Conservation (phyloP, 768 basidiomycete genomes). For the Terana coerulea region DNA sequence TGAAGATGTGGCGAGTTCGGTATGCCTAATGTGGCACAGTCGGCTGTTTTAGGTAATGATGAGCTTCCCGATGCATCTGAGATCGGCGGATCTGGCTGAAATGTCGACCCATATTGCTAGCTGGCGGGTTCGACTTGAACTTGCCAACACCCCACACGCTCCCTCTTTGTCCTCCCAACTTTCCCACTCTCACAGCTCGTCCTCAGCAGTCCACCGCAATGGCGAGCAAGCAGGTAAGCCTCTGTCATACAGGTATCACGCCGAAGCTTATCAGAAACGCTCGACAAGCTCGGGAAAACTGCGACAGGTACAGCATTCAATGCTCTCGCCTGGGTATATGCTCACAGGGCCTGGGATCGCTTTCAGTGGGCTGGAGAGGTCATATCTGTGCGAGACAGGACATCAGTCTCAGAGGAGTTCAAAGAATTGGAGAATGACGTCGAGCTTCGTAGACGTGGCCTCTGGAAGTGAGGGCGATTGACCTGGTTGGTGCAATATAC, state of each 20-base stretch:
- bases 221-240: slow-evolving; percentile 63
- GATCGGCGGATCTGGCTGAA: slow-evolving; percentile 2
- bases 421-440: slow-evolving; percentile 80
- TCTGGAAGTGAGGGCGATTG: slow-evolving; percentile 52
- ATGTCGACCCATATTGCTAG: not conserved
- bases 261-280: slow-evolving; percentile 1
- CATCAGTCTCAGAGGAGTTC: slow-evolving; percentile 74
- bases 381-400: slow-evolving; percentile 81
- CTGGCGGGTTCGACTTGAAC: no score
- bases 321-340: slow-evolving; percentile 2
- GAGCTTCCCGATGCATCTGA: slow-evolving; percentile 5
- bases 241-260: not conserved
- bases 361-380: slow-evolving; percentile 85
- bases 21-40: no score
- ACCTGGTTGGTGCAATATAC: no score
- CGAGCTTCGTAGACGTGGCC: slow-evolving; percentile 71
- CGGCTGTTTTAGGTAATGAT: not conserved
- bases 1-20: no score
- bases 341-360: slow-evolving; percentile 15
- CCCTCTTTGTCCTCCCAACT: slow-evolving; percentile 2
- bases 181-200: not conserved
- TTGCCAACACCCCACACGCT: not conserved
- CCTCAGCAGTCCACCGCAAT: no score
- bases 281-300: slow-evolving; percentile 66
- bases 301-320: slow-evolving; percentile 51